phyloP scores from a whole-genome alignment of 805 yeast species.

The Candida coleopterorum region DNA sequence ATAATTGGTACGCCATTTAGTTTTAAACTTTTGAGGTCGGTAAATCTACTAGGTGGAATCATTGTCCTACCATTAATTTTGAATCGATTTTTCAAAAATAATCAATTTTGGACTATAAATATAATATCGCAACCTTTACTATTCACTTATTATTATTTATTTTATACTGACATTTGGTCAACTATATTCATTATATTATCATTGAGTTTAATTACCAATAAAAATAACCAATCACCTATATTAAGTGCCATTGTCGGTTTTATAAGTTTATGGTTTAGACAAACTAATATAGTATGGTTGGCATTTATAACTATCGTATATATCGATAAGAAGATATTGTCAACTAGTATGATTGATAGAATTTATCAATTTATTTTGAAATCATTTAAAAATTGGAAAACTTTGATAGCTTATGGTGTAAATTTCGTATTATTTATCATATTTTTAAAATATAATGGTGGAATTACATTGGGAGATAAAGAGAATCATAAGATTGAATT shows the following conservation, averaged over 20 bases:
- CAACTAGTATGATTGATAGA: conserved; percentile 4
- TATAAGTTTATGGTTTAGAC: conserved; percentile 71
- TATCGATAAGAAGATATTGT: conserved; percentile 40
- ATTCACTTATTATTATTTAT: conserved; percentile 67
- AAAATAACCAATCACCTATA: conserved; percentile 16
- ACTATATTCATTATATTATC: conserved; percentile 60
- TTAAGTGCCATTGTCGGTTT: conserved; percentile 54
- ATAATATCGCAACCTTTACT: conserved; percentile 60
- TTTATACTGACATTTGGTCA: conserved; percentile 94
- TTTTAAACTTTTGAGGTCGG: conserved; percentile 24
- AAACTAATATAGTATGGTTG: conserved; percentile 89
- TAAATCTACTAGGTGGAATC: conserved; percentile 67
- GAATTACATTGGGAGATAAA: conserved; percentile 89
- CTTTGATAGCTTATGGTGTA: conserved; percentile 45
- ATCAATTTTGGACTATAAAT: conserved; percentile 24
- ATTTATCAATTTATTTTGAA: conserved; percentile 12
- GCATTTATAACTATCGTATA: conserved; percentile 53
- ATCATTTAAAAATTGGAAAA: conserved; percentile 15
- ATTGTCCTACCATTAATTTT: conserved; percentile 47
- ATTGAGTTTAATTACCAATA: conserved; percentile 40
- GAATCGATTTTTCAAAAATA: conserved; percentile 9
- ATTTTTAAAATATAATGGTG: conserved; percentile 67
- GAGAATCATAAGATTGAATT: conserved; percentile 69
- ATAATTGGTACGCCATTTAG: conserved; percentile 12
- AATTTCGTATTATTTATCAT: conserved; percentile 50